These are phyloP conservation scores for Pythium sukuiense DNA, from an alignment of 352 stramenopile species.

Conservation along the genomic window DNA sequence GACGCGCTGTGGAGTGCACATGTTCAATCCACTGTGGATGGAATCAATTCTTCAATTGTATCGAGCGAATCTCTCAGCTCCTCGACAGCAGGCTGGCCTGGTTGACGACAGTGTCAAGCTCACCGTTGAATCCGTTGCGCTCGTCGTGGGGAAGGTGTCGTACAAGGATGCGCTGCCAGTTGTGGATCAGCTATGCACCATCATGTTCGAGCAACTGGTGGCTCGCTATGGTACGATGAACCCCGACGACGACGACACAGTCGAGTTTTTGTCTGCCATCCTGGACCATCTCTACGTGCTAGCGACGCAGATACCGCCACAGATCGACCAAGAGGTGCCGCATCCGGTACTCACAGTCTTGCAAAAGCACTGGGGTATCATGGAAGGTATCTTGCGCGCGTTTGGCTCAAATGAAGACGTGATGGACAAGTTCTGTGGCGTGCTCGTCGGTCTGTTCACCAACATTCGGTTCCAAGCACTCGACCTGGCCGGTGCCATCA, in stretches of 20 bases:
- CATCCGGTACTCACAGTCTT: slow-evolving; percentile 61
- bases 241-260: slow-evolving; percentile 44
- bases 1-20: slow-evolving; percentile 54
- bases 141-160: slow-evolving; percentile 57
- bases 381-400: slow-evolving; percentile 52
- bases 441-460: slow-evolving; percentile 63
- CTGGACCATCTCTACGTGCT: slow-evolving; percentile 63
- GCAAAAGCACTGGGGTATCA: slow-evolving; percentile 53
- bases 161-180: slow-evolving; percentile 67
- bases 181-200: slow-evolving; percentile 56
- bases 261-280: slow-evolving; percentile 59
- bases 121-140: slow-evolving; percentile 70
- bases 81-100: slow-evolving; percentile 30
- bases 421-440: slow-evolving; percentile 48
- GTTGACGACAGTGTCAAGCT: slow-evolving; percentile 49
- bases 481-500: slow-evolving; percentile 59
- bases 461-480: slow-evolving; percentile 61
- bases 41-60: slow-evolving; percentile 70
- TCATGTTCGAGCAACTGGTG: slow-evolving; percentile 69
- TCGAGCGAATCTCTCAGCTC: slow-evolving; percentile 35
- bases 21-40: slow-evolving; percentile 73
- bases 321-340: slow-evolving; percentile 59
- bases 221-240: slow-evolving; percentile 45
- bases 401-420: slow-evolving; percentile 61
- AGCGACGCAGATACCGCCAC: slow-evolving; percentile 49